phyloP scores from a whole-genome alignment of 805 yeast genomes.

The Ogataea ganodermae region DNA sequence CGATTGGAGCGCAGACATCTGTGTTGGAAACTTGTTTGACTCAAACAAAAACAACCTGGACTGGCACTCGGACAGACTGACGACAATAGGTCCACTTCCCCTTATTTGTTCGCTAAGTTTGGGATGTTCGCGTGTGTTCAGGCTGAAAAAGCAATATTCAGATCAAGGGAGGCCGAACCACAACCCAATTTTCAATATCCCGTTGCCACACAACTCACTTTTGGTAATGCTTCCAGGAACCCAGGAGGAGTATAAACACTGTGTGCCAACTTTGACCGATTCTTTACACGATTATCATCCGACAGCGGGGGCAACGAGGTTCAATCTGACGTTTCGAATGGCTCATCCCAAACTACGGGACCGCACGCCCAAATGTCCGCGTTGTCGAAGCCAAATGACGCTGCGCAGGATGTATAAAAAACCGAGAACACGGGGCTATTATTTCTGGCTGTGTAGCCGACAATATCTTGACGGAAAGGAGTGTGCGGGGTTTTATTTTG shows the following conservation, averaged over 20 bases:
- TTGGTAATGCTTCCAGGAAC: slow-evolving; percentile 77
- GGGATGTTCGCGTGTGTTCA: slow-evolving; percentile 70
- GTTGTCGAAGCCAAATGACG: slow-evolving; percentile 47
- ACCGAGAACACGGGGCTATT: slow-evolving; percentile 50
- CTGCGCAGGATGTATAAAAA: slow-evolving; percentile 57
- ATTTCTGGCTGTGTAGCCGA: slow-evolving; percentile 67
- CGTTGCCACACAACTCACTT: slow-evolving; percentile 70
- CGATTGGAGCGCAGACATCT: slow-evolving; percentile 55
- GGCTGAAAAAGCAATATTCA: slow-evolving; percentile 48
- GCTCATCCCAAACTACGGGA: slow-evolving; percentile 42
- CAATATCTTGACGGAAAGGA: slow-evolving; percentile 43
- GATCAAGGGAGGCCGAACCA: slow-evolving; percentile 19
- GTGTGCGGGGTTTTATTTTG: slow-evolving; percentile 54
- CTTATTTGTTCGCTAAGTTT: slow-evolving; percentile 65
- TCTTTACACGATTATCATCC: slow-evolving; percentile 44
- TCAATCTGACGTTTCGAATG: slow-evolving; percentile 68
- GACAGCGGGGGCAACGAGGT: slow-evolving; percentile 50
- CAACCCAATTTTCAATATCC: slow-evolving; percentile 48
- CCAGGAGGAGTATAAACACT: slow-evolving; percentile 74
- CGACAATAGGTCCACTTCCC: slow-evolving; percentile 72
- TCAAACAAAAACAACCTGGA: slow-evolving; percentile 55
- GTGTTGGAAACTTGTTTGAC: slow-evolving; percentile 59
- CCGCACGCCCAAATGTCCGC: slow-evolving; percentile 45
- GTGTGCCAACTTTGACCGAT: slow-evolving; percentile 49
- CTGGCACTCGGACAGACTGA: slow-evolving; percentile 76